Conservation (phyloP, 805 yeast genomes). For the Wickerhamomyces bovis region DNA sequence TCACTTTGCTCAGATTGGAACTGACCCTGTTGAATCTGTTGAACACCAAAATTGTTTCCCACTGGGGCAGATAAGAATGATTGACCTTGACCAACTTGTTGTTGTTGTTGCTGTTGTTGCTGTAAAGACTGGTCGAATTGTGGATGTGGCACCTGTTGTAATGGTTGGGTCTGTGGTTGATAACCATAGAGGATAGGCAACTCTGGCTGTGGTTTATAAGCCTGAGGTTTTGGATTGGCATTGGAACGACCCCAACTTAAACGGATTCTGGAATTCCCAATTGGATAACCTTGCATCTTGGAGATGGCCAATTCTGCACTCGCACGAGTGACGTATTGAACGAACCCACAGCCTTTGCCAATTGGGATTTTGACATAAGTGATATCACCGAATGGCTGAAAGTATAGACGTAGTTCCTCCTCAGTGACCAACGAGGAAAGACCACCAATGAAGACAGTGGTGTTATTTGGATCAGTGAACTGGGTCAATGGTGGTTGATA, state of each 20-base stretch:
- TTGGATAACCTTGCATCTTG: conserved; percentile 86
- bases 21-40: conserved; percentile 9
- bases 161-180: conserved; percentile 8
- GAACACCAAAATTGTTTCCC: conserved; percentile 10
- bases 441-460: conserved; percentile 69
- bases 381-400: conserved; percentile 66
- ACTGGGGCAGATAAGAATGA: conserved; percentile 1
- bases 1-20: conserved; percentile 28
- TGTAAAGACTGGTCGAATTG: not conserved
- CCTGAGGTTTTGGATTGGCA: conserved; percentile 16
- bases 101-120: too few relatives aligned
- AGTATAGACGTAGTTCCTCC: conserved; percentile 53
- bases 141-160: conserved; percentile 1
- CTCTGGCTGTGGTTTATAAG: conserved; percentile 21
- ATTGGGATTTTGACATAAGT: conserved; percentile 75
- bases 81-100: too few relatives aligned
- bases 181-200: conserved; percentile 22
- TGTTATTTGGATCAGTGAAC: conserved; percentile 75
- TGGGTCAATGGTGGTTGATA: conserved; percentile 52
- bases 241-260: conserved; percentile 81
- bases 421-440: conserved; percentile 52
- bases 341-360: conserved; percentile 77
- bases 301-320: conserved; percentile 83
- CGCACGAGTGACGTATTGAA: conserved; percentile 69
- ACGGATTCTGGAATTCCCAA: conserved; percentile 77